phyloP scores from a whole-genome alignment of 371 early-diverging fungal genomes.

The Mortierella polycephala region DNA sequence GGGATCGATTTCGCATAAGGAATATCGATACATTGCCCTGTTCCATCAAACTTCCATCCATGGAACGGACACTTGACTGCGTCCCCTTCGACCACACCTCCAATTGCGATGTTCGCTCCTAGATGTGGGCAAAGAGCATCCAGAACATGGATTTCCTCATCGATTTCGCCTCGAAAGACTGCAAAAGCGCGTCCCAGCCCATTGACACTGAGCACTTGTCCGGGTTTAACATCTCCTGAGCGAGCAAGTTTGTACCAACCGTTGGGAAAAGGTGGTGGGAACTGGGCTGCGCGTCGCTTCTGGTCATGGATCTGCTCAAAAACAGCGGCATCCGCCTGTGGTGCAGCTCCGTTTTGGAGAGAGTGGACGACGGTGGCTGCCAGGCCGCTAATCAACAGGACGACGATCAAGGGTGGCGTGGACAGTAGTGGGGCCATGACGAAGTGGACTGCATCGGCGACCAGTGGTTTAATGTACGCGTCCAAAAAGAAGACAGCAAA shows the following conservation, averaged over 20 bases:
- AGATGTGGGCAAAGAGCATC: slow-evolving; percentile 50
- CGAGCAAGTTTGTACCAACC: slow-evolving; percentile 53
- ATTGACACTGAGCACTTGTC: slow-evolving; percentile 48
- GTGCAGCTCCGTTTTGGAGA: slow-evolving; percentile 20
- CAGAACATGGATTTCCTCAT: slow-evolving; percentile 41
- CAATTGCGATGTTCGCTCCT: slow-evolving; percentile 52
- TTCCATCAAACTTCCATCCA: slow-evolving; percentile 51
- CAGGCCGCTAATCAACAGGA: slow-evolving; percentile 15
- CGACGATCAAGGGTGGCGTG: slow-evolving; percentile 33
- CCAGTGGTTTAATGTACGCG: slow-evolving; percentile 23
- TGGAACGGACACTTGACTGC: slow-evolving; percentile 48
- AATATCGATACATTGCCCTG: slow-evolving; percentile 43
- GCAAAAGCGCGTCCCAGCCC: slow-evolving; percentile 48
- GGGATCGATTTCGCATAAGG: slow-evolving; percentile 50
- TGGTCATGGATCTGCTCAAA: slow-evolving; percentile 50
- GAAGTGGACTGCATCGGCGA: not conserved
- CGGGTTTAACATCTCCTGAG: slow-evolving; percentile 46
- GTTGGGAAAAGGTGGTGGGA: slow-evolving; percentile 51
- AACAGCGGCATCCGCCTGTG: slow-evolving; percentile 23
- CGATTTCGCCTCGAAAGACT: slow-evolving; percentile 37
- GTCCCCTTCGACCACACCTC: slow-evolving; percentile 45
- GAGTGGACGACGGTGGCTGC: slow-evolving; percentile 12
- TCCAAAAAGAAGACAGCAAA: slow-evolving; percentile 50
- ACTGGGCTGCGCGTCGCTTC: slow-evolving; percentile 37
- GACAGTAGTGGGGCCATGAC: slow-evolving; percentile 23